Evolutionary conservation across 768 basidiomycete genomes (phyloP), one percentile per base, ranked within the genome.

Genomic region (Mrakia gelida): DNA sequence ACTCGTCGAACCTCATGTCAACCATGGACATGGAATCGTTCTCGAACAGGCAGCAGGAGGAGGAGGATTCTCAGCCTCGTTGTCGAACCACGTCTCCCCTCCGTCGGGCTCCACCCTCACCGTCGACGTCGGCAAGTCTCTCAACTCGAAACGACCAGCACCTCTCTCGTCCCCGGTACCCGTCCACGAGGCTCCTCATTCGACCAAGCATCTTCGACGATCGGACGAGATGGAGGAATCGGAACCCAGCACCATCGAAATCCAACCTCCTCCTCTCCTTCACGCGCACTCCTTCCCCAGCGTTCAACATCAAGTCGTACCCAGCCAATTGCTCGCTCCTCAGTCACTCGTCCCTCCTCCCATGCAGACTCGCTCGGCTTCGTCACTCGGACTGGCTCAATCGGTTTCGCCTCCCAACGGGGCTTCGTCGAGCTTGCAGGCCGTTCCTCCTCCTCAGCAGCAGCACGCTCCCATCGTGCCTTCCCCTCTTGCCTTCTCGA

Each of bases 251-350:
- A n/a, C n/a, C 18, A 15, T 70, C 54, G 34, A 63, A 3, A 54
- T 10, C 6, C 67, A 34, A 34, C 73, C 63, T 8, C 73, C 38
- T 23, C 73, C 82, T 34, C 75, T 85, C 32, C 77, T 83, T 6
- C 84, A 84, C 78, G 83, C 84, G 5, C 84, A 85, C 73, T 84
- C 84, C 11, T 85, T 82, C 79, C 84, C 84, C 5, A 83, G 83
- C 38, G 82, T 82, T 11, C 82, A 83, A 75, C 82, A 83, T 63
- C 62, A 68, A 23, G 45, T 67, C 26, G 75, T 82, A 0, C 84
- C 82, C 8, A 81, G 81, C 75, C 73, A 74, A 45, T 30, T 65
- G 28, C 23, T 68, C 2, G 38, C 34, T 8, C 16, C 77, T 6
- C 45, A n/a, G n/a, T n/a, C n/a, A n/a, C 23, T 68, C 2, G 38